Conservation (phyloP, 2,329 filamentous ascomycete species). For the Intubia oerlemansii region DNA sequence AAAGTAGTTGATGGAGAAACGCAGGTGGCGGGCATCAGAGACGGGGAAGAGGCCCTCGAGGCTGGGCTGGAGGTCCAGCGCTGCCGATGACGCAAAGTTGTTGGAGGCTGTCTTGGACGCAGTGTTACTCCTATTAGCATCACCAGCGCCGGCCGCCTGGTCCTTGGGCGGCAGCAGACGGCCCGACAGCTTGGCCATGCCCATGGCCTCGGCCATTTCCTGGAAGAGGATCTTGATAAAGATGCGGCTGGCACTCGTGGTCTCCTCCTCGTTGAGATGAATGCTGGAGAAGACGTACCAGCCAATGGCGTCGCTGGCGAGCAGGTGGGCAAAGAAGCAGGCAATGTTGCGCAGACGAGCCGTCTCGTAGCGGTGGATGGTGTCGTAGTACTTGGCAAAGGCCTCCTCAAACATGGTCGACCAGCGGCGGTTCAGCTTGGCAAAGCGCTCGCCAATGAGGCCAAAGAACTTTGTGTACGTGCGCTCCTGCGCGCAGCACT, state of each 20-base stretch:
- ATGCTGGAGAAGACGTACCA: slow-evolving; percentile 79
- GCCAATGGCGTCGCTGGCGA: slow-evolving; percentile 70
- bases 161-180: slow-evolving; percentile 48
- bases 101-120: no score
- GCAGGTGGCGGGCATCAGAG: slow-evolving; percentile 67
- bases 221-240: slow-evolving; percentile 98
- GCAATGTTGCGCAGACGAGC: slow-evolving; percentile 90
- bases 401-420: slow-evolving; percentile 76
- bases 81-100: no score
- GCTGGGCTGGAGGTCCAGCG: slow-evolving; percentile 46
- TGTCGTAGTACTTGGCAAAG: slow-evolving; percentile 89
- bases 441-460: slow-evolving; percentile 80
- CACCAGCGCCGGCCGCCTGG: slow-evolving; percentile 16
- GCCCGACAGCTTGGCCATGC: slow-evolving; percentile 57
- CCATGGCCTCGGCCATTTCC: slow-evolving; percentile 70
- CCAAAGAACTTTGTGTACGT: slow-evolving; percentile 98
- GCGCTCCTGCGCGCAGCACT: slow-evolving; percentile 89
- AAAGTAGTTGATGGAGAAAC: slow-evolving; percentile 99
- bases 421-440: slow-evolving; percentile 91
- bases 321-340: slow-evolving; percentile 79
- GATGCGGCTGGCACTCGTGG: slow-evolving; percentile 87
- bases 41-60: slow-evolving; percentile 69
- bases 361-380: slow-evolving; percentile 91
- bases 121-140: no score
- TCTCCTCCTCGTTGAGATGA: slow-evolving; percentile 90